Conservation (phyloP, 2,329 filamentous ascomycete species). For the Fusarium sp. region DNA sequence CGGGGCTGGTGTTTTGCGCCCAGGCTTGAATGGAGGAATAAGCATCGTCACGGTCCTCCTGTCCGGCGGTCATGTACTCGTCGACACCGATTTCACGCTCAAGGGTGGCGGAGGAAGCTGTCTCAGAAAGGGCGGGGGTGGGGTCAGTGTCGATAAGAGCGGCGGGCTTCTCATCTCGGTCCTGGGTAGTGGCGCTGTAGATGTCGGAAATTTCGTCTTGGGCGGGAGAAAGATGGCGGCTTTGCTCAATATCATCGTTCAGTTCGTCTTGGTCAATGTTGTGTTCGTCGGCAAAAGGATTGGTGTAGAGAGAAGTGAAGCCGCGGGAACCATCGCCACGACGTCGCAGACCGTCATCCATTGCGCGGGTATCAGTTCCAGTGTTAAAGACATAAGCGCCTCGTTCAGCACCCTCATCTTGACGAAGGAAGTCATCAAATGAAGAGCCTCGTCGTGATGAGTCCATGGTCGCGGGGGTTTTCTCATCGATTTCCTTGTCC, state of each 20-base stretch:
- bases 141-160: constrained; percentile 48
- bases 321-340: constrained; percentile 58
- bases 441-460: constrained; percentile 48
- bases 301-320: constrained; percentile 59
- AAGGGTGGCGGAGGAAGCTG: constrained; percentile 44
- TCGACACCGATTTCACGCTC: constrained; percentile 52
- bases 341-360: constrained; percentile 59
- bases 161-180: constrained; percentile 37
- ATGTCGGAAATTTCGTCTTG: constrained; percentile 63
- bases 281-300: constrained; percentile 69
- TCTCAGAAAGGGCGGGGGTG: constrained; percentile 29
- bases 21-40: constrained; percentile 72
- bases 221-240: constrained; percentile 53
- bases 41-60: constrained; percentile 57
- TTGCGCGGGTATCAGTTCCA: constrained; percentile 56
- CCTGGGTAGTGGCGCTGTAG: constrained; percentile 65
- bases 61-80: constrained; percentile 63
- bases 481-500: constrained; percentile 27
- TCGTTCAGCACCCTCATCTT: constrained; percentile 60
- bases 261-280: constrained; percentile 61
- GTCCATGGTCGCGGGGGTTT: background rate
- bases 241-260: constrained; percentile 51
- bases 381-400: constrained; percentile 68
- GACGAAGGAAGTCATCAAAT: constrained; percentile 68
- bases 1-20: constrained; percentile 63